Percentiles rank a stretch among this genome's conserved stretches.
Evolutionary conservation across 1,284 basidiomycete genomes (phyloP).

Genomic region (Jaminaea rosea): DNA sequence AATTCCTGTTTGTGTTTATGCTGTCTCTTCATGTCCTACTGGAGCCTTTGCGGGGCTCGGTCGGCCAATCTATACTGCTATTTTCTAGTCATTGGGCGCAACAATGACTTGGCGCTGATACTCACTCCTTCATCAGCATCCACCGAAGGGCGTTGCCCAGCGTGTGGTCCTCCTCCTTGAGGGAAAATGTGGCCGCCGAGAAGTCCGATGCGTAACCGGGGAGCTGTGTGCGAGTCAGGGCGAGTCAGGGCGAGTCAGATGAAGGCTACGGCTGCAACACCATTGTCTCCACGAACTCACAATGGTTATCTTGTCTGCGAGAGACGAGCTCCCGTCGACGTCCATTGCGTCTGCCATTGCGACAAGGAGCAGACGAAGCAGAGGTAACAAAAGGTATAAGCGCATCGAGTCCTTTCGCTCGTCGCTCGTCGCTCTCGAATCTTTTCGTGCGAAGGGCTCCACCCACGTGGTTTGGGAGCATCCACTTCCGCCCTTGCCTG

Average conservation of each 20-base stretch:
- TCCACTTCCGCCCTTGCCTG: too few species aligned
- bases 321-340: neutral
- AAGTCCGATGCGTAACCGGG: slow-evolving; percentile 69
- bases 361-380: neutral
- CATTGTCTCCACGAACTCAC: neutral
- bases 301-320: neutral
- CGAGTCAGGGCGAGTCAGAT: neutral
- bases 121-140: slow-evolving; percentile 99
- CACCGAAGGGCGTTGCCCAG: slow-evolving; percentile 87
- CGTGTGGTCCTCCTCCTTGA: slow-evolving; percentile 88
- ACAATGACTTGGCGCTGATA: slow-evolving; percentile 5
- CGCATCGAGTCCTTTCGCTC: too few species aligned
- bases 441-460: too few species aligned
- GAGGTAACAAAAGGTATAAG: too few species aligned
- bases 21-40: slow-evolving; percentile 5
- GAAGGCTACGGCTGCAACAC: neutral
- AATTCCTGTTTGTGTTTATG: slow-evolving; percentile 45
- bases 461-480: too few species aligned
- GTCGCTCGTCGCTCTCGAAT: too few species aligned
- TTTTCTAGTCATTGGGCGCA: slow-evolving; percentile 21
- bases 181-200: slow-evolving; percentile 82
- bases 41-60: neutral
- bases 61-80: neutral
- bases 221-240: slow-evolving; percentile 38
- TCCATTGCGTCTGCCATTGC: slow-evolving; percentile 2